These are phyloP conservation scores for Hymenoscyphus occultus DNA, from an alignment of 2,329 filamentous ascomycete species.

Conservation along the genomic window DNA sequence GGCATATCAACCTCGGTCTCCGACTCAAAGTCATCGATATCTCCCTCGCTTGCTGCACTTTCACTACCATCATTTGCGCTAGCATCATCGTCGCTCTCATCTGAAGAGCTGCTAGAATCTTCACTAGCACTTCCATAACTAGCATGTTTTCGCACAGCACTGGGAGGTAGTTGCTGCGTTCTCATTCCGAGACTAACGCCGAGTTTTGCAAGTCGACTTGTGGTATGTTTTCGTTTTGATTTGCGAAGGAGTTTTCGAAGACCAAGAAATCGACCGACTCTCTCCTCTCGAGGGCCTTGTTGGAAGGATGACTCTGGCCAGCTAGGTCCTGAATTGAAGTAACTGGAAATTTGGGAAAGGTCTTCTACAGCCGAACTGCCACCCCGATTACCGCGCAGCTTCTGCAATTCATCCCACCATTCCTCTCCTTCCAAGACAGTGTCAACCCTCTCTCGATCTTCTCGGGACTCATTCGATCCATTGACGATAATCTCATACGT, in stretches of 20 bases:
- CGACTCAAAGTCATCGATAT: slow-evolving; percentile 40
- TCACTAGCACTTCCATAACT: slow-evolving; percentile 47
- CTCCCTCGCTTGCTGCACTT: slow-evolving; percentile 43
- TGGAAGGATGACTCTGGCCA: slow-evolving; percentile 54
- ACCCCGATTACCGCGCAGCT: slow-evolving; percentile 43
- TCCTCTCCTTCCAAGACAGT: slow-evolving; percentile 66
- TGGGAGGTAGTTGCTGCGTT: slow-evolving; percentile 62
- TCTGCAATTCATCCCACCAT: slow-evolving; percentile 79
- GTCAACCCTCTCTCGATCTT: slow-evolving; percentile 60
- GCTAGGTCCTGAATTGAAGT: slow-evolving; percentile 41
- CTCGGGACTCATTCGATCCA: slow-evolving; percentile 54
- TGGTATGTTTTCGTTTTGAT: slow-evolving; percentile 42
- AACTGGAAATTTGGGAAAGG: slow-evolving; percentile 42
- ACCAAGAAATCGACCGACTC: slow-evolving; percentile 49
- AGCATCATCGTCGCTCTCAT: slow-evolving; percentile 43
- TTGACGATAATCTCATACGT: slow-evolving; percentile 80
- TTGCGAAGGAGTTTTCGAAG: slow-evolving; percentile 61
- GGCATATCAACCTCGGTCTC: slow-evolving; percentile 21
- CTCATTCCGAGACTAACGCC: slow-evolving; percentile 71
- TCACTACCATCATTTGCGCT: slow-evolving; percentile 38
- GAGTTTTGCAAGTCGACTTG: slow-evolving; percentile 43
- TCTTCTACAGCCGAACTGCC: slow-evolving; percentile 41
- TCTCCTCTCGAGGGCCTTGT: slow-evolving; percentile 46
- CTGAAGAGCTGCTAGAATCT: slow-evolving; percentile 39
- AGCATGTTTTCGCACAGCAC: slow-evolving; percentile 35